Evolutionary conservation across 768 basidiomycete species (phyloP).

Genomic region (Lactarius vividus): DNA sequence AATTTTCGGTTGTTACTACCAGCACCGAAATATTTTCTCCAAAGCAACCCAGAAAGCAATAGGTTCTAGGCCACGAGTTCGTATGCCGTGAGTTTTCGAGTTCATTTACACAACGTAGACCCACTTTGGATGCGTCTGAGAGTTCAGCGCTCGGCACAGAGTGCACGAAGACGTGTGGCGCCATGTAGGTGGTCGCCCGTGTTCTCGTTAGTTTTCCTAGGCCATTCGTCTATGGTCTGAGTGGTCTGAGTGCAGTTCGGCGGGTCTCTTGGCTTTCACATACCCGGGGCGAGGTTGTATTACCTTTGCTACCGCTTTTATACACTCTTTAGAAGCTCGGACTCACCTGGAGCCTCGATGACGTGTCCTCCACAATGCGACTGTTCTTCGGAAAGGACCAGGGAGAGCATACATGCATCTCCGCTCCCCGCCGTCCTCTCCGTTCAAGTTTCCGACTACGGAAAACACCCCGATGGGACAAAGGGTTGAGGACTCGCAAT

Average conservation of each 20-base stretch:
- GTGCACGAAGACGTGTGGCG: constrained; percentile 23
- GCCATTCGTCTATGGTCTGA: constrained; percentile 6
- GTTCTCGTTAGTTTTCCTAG: constrained; percentile 6
- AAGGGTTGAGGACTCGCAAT: not conserved
- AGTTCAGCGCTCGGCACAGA: constrained; percentile 21
- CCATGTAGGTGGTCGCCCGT: constrained; percentile 23
- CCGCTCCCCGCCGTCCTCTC: not conserved
- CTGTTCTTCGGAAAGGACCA: constrained; percentile 23
- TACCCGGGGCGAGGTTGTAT: constrained; percentile 16
- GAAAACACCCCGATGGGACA: not conserved
- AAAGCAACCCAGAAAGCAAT: constrained; percentile 13
- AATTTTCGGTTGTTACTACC: not conserved
- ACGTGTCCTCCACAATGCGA: constrained; percentile 21
- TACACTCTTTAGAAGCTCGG: not conserved
- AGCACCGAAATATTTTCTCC: not conserved
- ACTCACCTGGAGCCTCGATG: not conserved
- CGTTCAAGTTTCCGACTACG: not conserved
- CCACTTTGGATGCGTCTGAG: constrained; percentile 17
- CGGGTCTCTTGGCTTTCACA: constrained; percentile 27
- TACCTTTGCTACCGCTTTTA: not conserved
- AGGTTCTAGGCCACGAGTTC: constrained; percentile 14
- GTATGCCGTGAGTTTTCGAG: not conserved
- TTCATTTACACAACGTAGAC: constrained; percentile 17
- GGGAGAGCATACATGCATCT: constrained; percentile 16
- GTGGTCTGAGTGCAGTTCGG: constrained; percentile 19